phyloP scores from a whole-genome alignment of 2,329 filamentous ascomycete species.

The Pestalotiopsis sp. region DNA sequence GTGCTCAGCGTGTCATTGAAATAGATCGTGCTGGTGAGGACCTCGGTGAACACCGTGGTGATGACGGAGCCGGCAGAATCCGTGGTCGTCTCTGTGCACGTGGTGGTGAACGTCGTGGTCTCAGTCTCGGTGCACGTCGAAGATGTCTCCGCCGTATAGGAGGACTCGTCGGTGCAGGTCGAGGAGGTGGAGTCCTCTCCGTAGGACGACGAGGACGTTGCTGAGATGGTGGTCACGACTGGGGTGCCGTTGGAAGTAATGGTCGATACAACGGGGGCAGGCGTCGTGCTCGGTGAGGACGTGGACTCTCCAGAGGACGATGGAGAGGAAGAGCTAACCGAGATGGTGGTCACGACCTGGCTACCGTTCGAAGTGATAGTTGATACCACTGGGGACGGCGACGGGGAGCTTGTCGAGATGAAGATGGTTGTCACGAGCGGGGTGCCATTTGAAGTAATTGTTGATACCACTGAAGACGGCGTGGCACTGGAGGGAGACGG shows the following conservation, averaged over 20 bases:
- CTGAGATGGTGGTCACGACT: neutral
- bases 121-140: constrained; percentile 24
- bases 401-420: no score
- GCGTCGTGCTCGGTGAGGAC: no score
- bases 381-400: no score
- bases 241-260: no score
- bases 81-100: constrained; percentile 19
- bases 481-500: no score
- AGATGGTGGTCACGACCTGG: neutral
- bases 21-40: constrained; percentile 8
- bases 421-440: neutral
- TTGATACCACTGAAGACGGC: neutral
- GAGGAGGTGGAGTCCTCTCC: constrained; percentile 12
- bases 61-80: constrained; percentile 12
- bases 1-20: constrained; percentile 6
- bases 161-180: constrained; percentile 20
- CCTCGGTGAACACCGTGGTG: constrained; percentile 7
- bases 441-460: neutral
- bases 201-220: neutral
- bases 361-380: no score
- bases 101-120: constrained; percentile 15
- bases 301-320: no score
- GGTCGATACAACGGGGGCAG: no score
- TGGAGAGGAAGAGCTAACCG: neutral
- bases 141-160: constrained; percentile 15